phyloP scores from a whole-genome alignment of 2,329 filamentous ascomycete genomes.

The Ophiocordyceps camponoti-leonardi region DNA sequence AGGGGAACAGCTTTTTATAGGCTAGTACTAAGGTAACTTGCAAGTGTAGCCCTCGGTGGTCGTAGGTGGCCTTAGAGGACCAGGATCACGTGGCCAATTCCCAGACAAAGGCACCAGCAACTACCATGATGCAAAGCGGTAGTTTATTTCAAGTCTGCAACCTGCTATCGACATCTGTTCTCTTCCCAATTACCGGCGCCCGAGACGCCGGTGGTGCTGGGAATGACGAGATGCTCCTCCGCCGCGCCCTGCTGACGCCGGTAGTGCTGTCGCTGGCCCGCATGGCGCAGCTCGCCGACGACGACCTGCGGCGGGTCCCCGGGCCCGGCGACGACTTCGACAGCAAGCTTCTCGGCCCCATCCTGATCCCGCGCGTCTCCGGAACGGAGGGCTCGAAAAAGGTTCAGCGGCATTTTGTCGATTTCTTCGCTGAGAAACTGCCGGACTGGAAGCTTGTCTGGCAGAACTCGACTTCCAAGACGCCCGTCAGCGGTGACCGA shows the following conservation, averaged over 20 bases:
- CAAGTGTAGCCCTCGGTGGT: too few relatives aligned
- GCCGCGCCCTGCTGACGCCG: not conserved
- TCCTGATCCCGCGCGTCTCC: constrained; percentile 75
- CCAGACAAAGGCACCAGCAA: too few relatives aligned
- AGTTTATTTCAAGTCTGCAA: too few relatives aligned
- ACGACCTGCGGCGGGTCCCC: constrained; percentile 54
- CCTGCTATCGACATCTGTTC: too few relatives aligned
- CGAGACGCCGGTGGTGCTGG: not conserved
- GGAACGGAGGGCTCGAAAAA: constrained; percentile 59
- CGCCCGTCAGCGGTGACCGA: constrained; percentile 53
- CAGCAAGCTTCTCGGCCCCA: constrained; percentile 68
- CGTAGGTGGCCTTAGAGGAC: too few relatives aligned
- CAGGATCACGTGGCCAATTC: too few relatives aligned
- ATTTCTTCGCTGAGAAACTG: constrained; percentile 61
- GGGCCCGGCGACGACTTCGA: constrained; percentile 62
- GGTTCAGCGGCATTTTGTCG: constrained; percentile 65
- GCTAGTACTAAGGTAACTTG: too few relatives aligned
- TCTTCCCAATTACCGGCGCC: not conserved
- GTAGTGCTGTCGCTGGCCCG: constrained; percentile 4
- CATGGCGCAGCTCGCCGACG: constrained; percentile 44
- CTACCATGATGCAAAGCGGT: too few relatives aligned
- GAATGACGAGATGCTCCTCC: not conserved
- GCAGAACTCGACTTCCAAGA: constrained; percentile 81
- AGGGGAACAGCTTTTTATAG: too few relatives aligned
- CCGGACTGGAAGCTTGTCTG: constrained; percentile 66